A percentile compares a stretch with the other conserved stretches of the same genome.
phyloP scores from a whole-genome alignment of 306 rosid species.

The Albizia julibrissin region DNA sequence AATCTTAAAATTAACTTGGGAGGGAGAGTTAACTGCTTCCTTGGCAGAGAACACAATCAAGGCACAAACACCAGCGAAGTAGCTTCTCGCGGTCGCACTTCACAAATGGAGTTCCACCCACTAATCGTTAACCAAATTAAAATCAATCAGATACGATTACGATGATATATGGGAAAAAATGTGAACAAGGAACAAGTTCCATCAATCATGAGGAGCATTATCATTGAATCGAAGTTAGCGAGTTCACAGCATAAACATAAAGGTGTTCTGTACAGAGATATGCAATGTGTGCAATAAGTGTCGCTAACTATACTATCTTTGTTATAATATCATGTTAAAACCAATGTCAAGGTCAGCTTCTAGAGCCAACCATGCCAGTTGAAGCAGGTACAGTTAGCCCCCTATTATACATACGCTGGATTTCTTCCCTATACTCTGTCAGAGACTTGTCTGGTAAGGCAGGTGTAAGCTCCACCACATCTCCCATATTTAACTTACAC shows the following conservation, averaged over 20 bases:
- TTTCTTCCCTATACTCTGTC: conserved; percentile 89
- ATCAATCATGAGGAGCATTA: conserved; percentile 36
- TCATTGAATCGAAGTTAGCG: conserved; percentile 49
- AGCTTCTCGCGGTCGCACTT: background rate
- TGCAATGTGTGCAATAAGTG: conserved; percentile 26
- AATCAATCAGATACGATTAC: background rate
- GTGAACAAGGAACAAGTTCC: background rate
- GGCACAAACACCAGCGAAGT: background rate
- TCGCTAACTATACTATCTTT: conserved; percentile 25
- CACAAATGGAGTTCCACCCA: background rate
- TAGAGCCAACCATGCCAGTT: conserved; percentile 61
- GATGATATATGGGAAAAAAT: background rate
- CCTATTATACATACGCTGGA: conserved; percentile 88
- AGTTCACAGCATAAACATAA: conserved; percentile 40
- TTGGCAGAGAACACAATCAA: background rate
- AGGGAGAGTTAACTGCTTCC: background rate
- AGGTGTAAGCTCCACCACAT: conserved; percentile 86
- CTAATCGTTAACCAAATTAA: background rate
- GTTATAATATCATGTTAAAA: conserved; percentile 2
- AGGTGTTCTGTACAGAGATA: conserved; percentile 55
- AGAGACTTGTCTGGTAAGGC: conserved; percentile 78
- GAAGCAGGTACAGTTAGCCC: conserved; percentile 61
- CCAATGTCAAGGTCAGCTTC: conserved; percentile 49
- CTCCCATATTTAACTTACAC: conserved; percentile 93
- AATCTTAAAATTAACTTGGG: background rate